Percentiles rank a stretch among this genome's conserved stretches.
Conservation (phyloP, 2,329 filamentous ascomycete species). For the Fonsecaea nubica region DNA sequence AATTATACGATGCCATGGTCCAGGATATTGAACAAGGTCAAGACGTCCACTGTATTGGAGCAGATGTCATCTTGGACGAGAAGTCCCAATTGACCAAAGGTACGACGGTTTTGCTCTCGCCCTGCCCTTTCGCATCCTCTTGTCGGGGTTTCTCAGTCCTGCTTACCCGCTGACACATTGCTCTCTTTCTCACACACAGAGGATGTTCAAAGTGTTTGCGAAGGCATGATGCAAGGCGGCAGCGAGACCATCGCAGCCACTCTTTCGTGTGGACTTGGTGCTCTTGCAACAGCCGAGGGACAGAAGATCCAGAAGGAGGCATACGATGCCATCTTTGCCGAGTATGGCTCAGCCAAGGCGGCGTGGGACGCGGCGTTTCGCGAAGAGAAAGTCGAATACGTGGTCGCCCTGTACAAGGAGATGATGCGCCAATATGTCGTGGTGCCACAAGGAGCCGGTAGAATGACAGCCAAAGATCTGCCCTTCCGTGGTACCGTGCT, state of each 20-base stretch:
- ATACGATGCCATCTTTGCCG: constrained; percentile 11
- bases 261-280: not conserved
- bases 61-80: too few species aligned
- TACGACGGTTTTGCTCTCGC: too few species aligned
- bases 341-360: not conserved
- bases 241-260: constrained; percentile 12
- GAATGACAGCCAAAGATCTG: too few species aligned
- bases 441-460: not conserved
- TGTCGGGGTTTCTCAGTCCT: too few species aligned
- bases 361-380: constrained; percentile 13
- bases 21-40: not conserved
- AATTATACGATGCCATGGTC: not conserved
- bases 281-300: constrained; percentile 2
- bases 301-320: constrained; percentile 5
- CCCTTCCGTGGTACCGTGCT: not conserved
- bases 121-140: too few species aligned
- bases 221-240: constrained; percentile 18
- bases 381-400: constrained; percentile 13
- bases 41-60: constrained; percentile 6
- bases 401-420: constrained; percentile 24
- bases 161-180: too few species aligned
- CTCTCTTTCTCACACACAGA: too few species aligned
- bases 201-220: not conserved
- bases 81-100: too few species aligned
- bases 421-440: constrained; percentile 10